Percentiles rank a stretch among this genome's conserved stretches.
Conservation (phyloP, 2,329 filamentous ascomycete genomes). For the Fusarium udum region DNA sequence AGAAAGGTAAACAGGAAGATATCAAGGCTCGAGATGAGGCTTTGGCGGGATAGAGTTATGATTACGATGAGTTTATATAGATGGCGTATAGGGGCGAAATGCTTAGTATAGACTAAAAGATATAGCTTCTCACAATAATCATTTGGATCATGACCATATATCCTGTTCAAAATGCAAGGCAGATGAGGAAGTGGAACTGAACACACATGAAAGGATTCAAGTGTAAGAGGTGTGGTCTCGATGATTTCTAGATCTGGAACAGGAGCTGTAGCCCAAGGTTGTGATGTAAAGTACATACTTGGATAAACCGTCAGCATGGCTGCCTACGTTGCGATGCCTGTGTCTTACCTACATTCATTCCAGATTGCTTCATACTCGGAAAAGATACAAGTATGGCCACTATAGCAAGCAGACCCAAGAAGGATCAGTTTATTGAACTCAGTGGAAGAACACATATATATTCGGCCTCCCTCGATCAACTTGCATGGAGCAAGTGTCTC, state of each 20-base stretch:
- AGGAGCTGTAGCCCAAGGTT: not conserved
- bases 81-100: slow-evolving; percentile 18
- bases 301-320: not conserved
- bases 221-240: too few species aligned
- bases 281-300: not conserved
- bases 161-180: too few species aligned
- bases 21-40: slow-evolving; percentile 39
- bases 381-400: not conserved
- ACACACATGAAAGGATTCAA: too few species aligned
- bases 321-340: not conserved
- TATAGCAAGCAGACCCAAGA: not conserved
- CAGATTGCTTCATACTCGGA: not conserved
- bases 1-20: slow-evolving; percentile 38
- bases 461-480: not conserved
- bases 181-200: too few species aligned
- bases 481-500: not conserved
- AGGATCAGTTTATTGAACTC: not conserved
- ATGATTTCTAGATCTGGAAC: not conserved
- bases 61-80: slow-evolving; percentile 13
- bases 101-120: slow-evolving; percentile 4
- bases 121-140: not conserved
- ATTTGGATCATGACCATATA: not conserved
- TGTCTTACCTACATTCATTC: not conserved
- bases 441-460: not conserved
- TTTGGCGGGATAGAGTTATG: slow-evolving; percentile 37